Conservation (phyloP, 306 rosid genomes). For the Vachellia collinsii region DNA sequence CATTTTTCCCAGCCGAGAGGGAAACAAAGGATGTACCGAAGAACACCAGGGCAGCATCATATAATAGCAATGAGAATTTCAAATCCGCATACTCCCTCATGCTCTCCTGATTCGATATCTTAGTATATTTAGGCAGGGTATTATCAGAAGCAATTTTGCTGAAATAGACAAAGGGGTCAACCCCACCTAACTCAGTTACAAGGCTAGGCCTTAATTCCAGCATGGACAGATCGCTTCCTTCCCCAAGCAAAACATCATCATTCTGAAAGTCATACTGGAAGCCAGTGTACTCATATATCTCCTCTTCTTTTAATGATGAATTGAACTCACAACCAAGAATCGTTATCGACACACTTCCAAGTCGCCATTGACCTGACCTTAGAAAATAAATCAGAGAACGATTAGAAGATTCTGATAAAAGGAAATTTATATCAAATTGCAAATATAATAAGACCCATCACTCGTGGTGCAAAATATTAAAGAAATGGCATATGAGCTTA, state of each 20-base stretch:
- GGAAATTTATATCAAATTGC: constrained; percentile 15
- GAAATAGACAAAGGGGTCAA: constrained; percentile 49
- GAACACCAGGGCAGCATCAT: constrained; percentile 68
- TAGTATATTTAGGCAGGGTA: constrained; percentile 28
- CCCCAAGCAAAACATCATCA: constrained; percentile 77
- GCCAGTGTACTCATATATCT: constrained; percentile 38
- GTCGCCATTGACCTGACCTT: constrained; percentile 94
- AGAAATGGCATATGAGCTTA: constrained; percentile 15
- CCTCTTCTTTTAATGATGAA: constrained; percentile 45
- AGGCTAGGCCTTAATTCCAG: constrained; percentile 72
- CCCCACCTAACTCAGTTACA: constrained; percentile 52
- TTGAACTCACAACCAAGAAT: constrained; percentile 45
- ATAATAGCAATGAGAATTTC: constrained; percentile 81
- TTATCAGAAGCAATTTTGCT: constrained; percentile 42
- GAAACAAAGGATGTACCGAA: constrained; percentile 62
- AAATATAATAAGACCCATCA: constrained; percentile 11
- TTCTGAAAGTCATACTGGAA: constrained; percentile 58
- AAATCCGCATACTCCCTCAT: constrained; percentile 78
- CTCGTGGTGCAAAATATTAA: constrained; percentile 14
- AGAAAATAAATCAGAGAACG: constrained; percentile 42
- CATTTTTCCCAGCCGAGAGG: constrained; percentile 57
- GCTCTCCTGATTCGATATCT: constrained; percentile 67
- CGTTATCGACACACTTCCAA: constrained; percentile 62
- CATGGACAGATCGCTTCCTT: constrained; percentile 67
- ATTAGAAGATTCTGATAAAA: constrained; percentile 38